Conservation (phyloP, 768 basidiomycete species). For the Guyanaporus albipodus region DNA sequence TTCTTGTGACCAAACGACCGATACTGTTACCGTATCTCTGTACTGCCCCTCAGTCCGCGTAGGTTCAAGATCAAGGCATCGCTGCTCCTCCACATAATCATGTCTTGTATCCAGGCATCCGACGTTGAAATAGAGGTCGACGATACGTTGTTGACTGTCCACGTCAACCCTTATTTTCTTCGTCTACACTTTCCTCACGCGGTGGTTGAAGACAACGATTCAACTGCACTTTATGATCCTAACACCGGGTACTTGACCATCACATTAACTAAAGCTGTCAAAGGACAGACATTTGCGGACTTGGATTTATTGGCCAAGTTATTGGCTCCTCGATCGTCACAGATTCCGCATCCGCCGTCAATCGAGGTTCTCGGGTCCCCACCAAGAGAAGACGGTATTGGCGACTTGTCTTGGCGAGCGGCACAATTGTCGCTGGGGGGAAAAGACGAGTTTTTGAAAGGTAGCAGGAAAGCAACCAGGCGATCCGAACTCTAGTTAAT, state of each 20-base stretch:
- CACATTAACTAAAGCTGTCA: slow-evolving; percentile 63
- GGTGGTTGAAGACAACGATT: slow-evolving; percentile 58
- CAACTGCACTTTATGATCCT: slow-evolving; percentile 73
- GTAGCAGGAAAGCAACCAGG: slow-evolving; percentile 30
- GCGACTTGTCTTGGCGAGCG: slow-evolving; percentile 43
- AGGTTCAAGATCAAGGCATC: slow-evolving; percentile 24
- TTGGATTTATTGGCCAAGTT: slow-evolving; percentile 77
- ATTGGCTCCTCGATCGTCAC: slow-evolving; percentile 58
- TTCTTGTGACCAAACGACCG: slow-evolving; percentile 59
- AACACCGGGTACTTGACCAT: slow-evolving; percentile 73
- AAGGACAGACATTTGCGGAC: slow-evolving; percentile 68
- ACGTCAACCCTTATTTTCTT: slow-evolving; percentile 83
- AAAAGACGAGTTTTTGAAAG: slow-evolving; percentile 53
- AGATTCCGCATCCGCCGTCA: slow-evolving; percentile 29
- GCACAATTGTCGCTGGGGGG: slow-evolving; percentile 47
- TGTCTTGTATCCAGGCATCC: slow-evolving; percentile 51
- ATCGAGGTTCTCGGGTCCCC: slow-evolving; percentile 57
- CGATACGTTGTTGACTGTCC: slow-evolving; percentile 61
- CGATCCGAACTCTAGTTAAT: slow-evolving; percentile 6
- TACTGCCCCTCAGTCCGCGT: slow-evolving; percentile 75
- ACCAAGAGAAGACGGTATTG: slow-evolving; percentile 25
- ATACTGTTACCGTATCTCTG: slow-evolving; percentile 52
- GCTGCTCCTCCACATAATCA: slow-evolving; percentile 11
- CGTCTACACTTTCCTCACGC: slow-evolving; percentile 71
- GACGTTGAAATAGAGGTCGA: slow-evolving; percentile 80